phyloP scores from a whole-genome alignment of 2,329 filamentous ascomycete species.

The Fusarium luffae region DNA sequence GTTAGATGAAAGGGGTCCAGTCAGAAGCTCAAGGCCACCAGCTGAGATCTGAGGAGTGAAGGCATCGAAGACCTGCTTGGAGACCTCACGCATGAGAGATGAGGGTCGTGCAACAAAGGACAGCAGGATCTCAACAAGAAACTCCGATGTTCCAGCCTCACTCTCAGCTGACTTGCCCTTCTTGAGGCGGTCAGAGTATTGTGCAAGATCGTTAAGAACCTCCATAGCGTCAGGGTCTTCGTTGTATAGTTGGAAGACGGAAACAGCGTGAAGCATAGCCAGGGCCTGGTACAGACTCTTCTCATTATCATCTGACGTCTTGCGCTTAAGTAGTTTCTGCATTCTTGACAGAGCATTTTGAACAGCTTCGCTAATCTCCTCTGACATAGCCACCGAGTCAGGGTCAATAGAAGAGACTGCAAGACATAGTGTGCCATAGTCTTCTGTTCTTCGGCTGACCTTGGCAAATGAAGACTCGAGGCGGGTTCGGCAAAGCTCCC shows the following conservation, averaged over 20 bases:
- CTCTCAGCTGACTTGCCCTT: conserved; percentile 58
- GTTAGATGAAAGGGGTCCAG: conserved; percentile 77
- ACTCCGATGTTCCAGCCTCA: conserved; percentile 70
- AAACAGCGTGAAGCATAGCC: conserved; percentile 83
- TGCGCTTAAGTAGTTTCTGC: conserved; percentile 61
- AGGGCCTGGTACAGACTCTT: conserved; percentile 69
- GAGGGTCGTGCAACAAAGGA: conserved; percentile 89
- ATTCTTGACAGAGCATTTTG: conserved; percentile 64
- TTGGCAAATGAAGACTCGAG: conserved; percentile 69
- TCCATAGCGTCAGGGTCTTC: conserved; percentile 87
- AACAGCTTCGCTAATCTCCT: conserved; percentile 63
- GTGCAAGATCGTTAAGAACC: conserved; percentile 82
- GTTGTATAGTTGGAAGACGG: conserved; percentile 89
- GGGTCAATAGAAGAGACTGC: conserved; percentile 66
- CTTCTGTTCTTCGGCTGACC: conserved; percentile 64
- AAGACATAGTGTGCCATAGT: conserved; percentile 64
- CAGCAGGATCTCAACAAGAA: conserved; percentile 88
- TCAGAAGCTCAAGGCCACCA: conserved; percentile 73
- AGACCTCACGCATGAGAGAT: conserved; percentile 84
- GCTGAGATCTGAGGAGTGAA: conserved; percentile 81
- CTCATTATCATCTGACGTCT: conserved; percentile 50
- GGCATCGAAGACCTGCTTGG: conserved; percentile 86
- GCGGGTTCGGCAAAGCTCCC: conserved; percentile 65
- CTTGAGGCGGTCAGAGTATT: conserved; percentile 76
- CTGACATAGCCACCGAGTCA: conserved; percentile 64